Conservation (phyloP, 2,329 filamentous ascomycete genomes). For the Fusarium beomiforme region DNA sequence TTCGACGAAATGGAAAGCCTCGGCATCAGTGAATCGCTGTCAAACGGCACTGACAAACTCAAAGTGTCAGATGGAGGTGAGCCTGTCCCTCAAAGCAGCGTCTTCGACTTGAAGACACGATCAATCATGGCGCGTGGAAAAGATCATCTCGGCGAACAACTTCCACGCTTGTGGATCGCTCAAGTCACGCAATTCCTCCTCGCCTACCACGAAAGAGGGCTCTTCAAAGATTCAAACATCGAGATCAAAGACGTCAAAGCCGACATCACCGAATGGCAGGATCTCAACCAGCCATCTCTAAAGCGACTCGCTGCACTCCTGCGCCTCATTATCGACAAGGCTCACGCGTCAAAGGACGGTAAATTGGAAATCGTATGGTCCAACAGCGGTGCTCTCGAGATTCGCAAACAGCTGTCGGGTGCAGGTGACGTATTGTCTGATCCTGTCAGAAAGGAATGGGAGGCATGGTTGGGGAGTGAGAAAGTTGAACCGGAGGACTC, state of each 20-base stretch:
- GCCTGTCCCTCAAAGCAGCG: conserved; percentile 42
- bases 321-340: conserved; percentile 27
- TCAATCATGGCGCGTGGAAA: conserved; percentile 32
- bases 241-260: conserved; percentile 45
- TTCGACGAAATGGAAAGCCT: conserved; percentile 13
- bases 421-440: conserved; percentile 39
- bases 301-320: conserved; percentile 42
- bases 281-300: conserved; percentile 43
- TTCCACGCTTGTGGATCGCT: conserved; percentile 55
- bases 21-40: background rate
- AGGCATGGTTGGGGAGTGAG: conserved; percentile 33
- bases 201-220: conserved; percentile 51
- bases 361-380: conserved; percentile 41
- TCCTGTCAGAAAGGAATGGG: conserved; percentile 37
- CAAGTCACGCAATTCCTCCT: conserved; percentile 54
- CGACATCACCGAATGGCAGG: conserved; percentile 51
- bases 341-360: conserved; percentile 6
- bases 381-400: conserved; percentile 28
- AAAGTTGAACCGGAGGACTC: background rate
- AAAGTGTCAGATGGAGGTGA: conserved; percentile 39
- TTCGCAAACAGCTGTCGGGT: conserved; percentile 38
- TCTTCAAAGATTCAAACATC: conserved; percentile 48
- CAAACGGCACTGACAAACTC: conserved; percentile 1
- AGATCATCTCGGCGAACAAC: conserved; percentile 46
- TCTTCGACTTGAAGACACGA: conserved; percentile 60